These are phyloP conservation scores for Bipolaris cookei DNA, from an alignment of 2,329 filamentous ascomycete genomes.

Conservation along the genomic window DNA sequence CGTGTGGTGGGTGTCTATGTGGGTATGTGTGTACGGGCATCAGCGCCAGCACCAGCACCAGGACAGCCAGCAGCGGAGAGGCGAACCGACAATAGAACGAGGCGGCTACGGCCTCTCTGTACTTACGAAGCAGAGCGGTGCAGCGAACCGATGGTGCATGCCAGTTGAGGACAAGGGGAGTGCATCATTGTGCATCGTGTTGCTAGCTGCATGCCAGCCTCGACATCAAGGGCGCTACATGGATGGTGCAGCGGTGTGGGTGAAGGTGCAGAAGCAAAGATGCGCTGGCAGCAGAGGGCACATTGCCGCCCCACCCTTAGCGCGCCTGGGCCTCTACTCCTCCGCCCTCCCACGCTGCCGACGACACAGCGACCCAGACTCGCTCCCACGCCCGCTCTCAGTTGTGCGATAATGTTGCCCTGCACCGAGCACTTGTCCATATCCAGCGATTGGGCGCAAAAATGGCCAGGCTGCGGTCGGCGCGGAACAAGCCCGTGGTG, in stretches of 20 bases:
- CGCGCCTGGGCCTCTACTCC: slow-evolving; percentile 6
- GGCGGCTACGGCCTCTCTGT: slow-evolving; percentile 15
- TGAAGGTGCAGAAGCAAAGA: slow-evolving; percentile 16
- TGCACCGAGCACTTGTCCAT: slow-evolving; percentile 20
- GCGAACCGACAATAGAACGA: slow-evolving; percentile 21
- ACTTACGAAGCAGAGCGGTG: slow-evolving; percentile 12
- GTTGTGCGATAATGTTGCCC: slow-evolving; percentile 38
- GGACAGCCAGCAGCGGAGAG: neutral
- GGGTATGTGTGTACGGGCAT: slow-evolving; percentile 10
- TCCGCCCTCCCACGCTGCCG: slow-evolving; percentile 1
- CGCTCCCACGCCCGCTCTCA: slow-evolving; percentile 7
- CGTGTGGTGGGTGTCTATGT: slow-evolving; percentile 24
- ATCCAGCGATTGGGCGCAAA: slow-evolving; percentile 39
- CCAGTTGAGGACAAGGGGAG: slow-evolving; percentile 2
- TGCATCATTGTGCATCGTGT: slow-evolving; percentile 29
- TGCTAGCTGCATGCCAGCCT: slow-evolving; percentile 36
- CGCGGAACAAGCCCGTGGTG: slow-evolving; percentile 47
- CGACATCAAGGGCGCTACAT: slow-evolving; percentile 21
- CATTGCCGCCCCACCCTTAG: slow-evolving; percentile 5
- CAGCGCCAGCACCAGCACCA: neutral
- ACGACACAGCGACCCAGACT: slow-evolving; percentile 1
- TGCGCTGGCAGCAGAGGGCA: slow-evolving; percentile 13
- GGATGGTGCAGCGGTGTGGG: slow-evolving; percentile 20
- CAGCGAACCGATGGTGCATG: slow-evolving; percentile 30
- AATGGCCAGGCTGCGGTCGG: slow-evolving; percentile 50